phyloP scores from a whole-genome alignment of 2,329 filamentous ascomycete species.

The Dryadomyces quercus-mongolicae region DNA sequence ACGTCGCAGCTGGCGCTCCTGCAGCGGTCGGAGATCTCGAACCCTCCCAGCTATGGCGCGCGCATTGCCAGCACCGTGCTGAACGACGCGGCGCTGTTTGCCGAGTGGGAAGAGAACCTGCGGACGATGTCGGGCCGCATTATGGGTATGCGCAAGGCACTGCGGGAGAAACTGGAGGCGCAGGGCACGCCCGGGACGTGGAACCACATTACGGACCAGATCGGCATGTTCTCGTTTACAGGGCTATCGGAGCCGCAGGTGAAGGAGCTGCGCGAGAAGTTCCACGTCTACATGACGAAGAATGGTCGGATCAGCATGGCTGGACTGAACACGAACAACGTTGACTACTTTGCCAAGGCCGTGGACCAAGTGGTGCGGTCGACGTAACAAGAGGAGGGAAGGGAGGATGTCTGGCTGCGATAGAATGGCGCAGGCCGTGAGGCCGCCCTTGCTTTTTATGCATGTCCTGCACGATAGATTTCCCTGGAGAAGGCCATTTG shows the following conservation, averaged over 20 bases:
- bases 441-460: no score
- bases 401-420: neutral
- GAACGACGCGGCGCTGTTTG: conserved; percentile 71
- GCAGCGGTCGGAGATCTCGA: conserved; percentile 94
- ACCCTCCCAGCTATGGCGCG: conserved; percentile 89
- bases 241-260: conserved; percentile 67
- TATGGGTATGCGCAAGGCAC: conserved; percentile 72
- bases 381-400: conserved; percentile 6
- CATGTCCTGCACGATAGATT: no score
- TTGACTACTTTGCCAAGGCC: conserved; percentile 86
- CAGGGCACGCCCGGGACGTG: conserved; percentile 79
- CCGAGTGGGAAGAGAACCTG: conserved; percentile 87
- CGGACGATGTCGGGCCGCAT: conserved; percentile 92
- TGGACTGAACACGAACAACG: conserved; percentile 82
- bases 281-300: conserved; percentile 87
- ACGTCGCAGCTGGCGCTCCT: conserved; percentile 84
- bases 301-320: conserved; percentile 98
- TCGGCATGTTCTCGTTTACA: conserved; percentile 98
- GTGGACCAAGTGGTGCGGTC: conserved; percentile 72
- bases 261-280: conserved; percentile 52
- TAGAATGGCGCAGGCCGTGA: neutral
- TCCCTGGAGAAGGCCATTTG: no score
- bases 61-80: conserved; percentile 75
- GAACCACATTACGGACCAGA: conserved; percentile 97
- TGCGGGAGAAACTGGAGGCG: conserved; percentile 71